Evolutionary conservation across 192 early-diverging fungal genomes (phyloP), one percentile per base, ranked within the genome.

Genomic region (Neocallimastix lanati): DNA sequence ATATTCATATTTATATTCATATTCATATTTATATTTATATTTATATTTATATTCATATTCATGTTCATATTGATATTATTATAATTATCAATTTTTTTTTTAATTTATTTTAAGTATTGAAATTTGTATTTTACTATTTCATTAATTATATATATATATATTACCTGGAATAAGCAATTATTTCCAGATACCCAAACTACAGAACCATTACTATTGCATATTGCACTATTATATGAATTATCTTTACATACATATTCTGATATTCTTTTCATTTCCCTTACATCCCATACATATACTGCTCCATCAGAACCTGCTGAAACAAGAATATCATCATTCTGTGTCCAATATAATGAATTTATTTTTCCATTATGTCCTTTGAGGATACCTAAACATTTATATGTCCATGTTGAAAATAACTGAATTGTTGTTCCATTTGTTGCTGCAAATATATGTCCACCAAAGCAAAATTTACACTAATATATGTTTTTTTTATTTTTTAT

Each of bases 261-360:
- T 16, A 85, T 85, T 78, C 81, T 82, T 76, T 84, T 82, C 37
- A 82, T 28, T 29, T 76, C 82, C 27, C 33, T 58, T 0, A 88
- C 29, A 77, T 87, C 85, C 87, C 88, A 90, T 38, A 87, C 85
- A 76, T 83, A 83, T 18, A 88, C 84, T 14, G 38, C 78, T 2
- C 89, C 89, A 79, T 91, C 89, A 25, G 83, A 40, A 28, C 85
- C 86, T 77, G 83, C 88, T 16, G 86, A 83, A 15, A 87, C 78
- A 2, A 91, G 13, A 16, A 80, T 78, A n/a, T 82, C 84, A 83
- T 91, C 89, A 79, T 91, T 88, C 29, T 81, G 77, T 29, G 86
- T 85, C 88, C 88, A 91, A 27, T 76, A 77, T 28, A 91, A 84
- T 9, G 83, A 82, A n/a, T 83, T 84, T 35, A 91, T 84, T 84